Conservation (phyloP, 306 rosid species). For the Vigna mungo region DNA sequence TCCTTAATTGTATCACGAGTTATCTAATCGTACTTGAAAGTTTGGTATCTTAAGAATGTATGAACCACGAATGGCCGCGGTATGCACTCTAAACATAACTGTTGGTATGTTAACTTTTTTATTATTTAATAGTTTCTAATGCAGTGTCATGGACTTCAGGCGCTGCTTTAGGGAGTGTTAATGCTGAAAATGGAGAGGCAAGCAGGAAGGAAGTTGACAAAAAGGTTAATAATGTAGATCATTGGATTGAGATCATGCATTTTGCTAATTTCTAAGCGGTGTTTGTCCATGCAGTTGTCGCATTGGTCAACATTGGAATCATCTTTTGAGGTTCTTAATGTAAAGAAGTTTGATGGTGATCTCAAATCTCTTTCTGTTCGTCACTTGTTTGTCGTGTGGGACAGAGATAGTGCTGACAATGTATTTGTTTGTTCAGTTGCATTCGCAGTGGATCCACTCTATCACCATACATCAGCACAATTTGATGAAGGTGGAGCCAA, state of each 20-base stretch:
- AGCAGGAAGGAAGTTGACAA: conserved; percentile 59
- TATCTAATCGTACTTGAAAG: background rate
- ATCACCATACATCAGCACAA: conserved; percentile 86
- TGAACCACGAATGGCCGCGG: conserved; percentile 28
- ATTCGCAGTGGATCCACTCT: conserved; percentile 93
- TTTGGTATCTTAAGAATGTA: conserved; percentile 13
- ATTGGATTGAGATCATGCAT: conserved; percentile 3
- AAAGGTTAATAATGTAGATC: conserved; percentile 63
- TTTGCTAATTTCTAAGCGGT: conserved; percentile 41
- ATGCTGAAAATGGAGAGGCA: conserved; percentile 55
- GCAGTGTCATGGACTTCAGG: conserved; percentile 47
- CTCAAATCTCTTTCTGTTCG: conserved; percentile 39
- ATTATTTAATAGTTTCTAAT: conserved; percentile 37
- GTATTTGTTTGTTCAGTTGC: conserved; percentile 64
- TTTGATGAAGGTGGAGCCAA: conserved; percentile 98
- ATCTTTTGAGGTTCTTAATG: conserved; percentile 82
- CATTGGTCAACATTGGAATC: conserved; percentile 88
- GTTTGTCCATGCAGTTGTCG: conserved; percentile 69
- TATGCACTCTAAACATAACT: background rate
- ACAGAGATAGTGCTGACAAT: conserved; percentile 41
- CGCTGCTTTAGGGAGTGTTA: conserved; percentile 47
- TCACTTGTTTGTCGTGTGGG: conserved; percentile 37
- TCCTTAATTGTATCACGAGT: conserved; percentile 6
- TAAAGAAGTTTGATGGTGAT: conserved; percentile 95
- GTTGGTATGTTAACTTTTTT: conserved; percentile 3